phyloP scores from a whole-genome alignment of 306 rosid species.

The Hippophae tibetana region DNA sequence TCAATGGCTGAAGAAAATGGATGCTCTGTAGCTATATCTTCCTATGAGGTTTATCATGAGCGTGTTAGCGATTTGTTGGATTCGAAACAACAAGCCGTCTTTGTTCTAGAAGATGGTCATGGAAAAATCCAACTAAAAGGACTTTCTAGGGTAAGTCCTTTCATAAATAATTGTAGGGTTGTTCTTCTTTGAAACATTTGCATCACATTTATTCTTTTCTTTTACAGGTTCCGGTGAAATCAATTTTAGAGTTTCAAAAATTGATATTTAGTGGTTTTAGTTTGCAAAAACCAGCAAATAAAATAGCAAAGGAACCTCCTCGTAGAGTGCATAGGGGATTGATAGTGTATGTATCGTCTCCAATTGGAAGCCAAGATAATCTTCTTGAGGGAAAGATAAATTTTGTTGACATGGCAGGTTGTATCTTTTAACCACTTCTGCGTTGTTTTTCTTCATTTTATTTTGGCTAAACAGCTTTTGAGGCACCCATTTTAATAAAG shows the following conservation, averaged over 20 bases:
- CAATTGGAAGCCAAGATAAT: slow-evolving; percentile 14
- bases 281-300: slow-evolving; percentile 37
- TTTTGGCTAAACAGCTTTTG: neutral
- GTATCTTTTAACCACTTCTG: slow-evolving; percentile 3
- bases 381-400: slow-evolving; percentile 50
- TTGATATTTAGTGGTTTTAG: slow-evolving; percentile 34
- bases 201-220: neutral
- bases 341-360: slow-evolving; percentile 43
- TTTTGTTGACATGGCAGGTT: slow-evolving; percentile 88
- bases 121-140: slow-evolving; percentile 78
- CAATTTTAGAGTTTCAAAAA: slow-evolving; percentile 50
- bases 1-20: slow-evolving; percentile 42
- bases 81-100: slow-evolving; percentile 43
- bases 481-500: too few relatives aligned
- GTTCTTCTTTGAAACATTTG: neutral
- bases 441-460: neutral
- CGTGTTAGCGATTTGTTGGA: slow-evolving; percentile 65
- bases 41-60: slow-evolving; percentile 71
- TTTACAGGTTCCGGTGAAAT: slow-evolving; percentile 55
- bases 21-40: slow-evolving; percentile 45
- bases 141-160: slow-evolving; percentile 47
- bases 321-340: slow-evolving; percentile 63
- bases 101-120: slow-evolving; percentile 49
- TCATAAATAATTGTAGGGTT: neutral
- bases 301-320: slow-evolving; percentile 37